Evolutionary conservation across 2,329 filamentous ascomycete genomes (phyloP), one percentile per base, ranked within the genome.

Genomic region (Fusarium tjaetaba): DNA sequence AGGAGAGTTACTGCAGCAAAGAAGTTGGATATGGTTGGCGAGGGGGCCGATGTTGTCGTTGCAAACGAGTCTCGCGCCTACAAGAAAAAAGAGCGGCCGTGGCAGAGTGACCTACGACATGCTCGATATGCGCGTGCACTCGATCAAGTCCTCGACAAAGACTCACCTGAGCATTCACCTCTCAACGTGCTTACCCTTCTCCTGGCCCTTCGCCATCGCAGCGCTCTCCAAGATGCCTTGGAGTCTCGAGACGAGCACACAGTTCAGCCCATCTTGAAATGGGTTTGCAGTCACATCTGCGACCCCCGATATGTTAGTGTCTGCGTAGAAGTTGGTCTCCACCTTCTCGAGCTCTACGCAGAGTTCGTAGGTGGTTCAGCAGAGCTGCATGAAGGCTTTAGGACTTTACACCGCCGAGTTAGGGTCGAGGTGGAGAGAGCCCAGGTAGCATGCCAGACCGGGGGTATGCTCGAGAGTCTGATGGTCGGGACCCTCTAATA

Each of bases 1-100:
- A 85, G 85, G 62, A 82, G 83, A 38, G 81, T 82, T 57, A 82
- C 83, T n/a, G 82, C 84, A 34, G 81, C 82, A 26, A 84, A 85
- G 74, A 82, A 85, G n/a, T 91, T 95, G 68, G 94, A 98, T 79
- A 92, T 95, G 78, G 88, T 93, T 26, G 95, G 94, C 73, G 94
- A 97, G 81, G 93, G 91, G 49, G 93, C 92, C 30, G 95, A 98
- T 79, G 95, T 98, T 61, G 89, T 97, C 76, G 95, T 98, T 77
- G 93, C 96, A 46, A 92, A 94, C 76, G 91, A 93, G 45, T 84
- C 81, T 42, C 85, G 79, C 55, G 36, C 55, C n/a, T 55, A 85
- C 43, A 79, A 77, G 58, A 92, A 90, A 80, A 91, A 90, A 78
- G 89, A 93, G 76, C 90, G 91, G 52, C 79, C 84, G 11, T 99